These are phyloP conservation scores for Isabelozyma rhagii DNA, from an alignment of 805 yeast genomes.

Conservation along the genomic window DNA sequence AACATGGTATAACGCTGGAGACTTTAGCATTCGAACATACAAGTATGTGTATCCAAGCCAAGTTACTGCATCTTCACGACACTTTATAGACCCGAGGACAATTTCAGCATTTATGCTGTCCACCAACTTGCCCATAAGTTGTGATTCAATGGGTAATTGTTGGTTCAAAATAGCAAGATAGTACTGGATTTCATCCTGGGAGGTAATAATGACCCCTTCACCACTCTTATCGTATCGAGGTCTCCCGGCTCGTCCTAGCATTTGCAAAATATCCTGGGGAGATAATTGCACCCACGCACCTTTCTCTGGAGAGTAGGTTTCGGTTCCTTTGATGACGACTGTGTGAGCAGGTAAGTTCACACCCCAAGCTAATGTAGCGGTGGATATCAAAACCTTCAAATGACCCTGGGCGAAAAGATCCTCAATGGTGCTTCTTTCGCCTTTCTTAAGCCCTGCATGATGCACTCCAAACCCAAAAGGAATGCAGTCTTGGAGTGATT, in stretches of 20 bases:
- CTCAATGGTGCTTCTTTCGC: conserved; percentile 75
- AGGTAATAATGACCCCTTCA: conserved; percentile 89
- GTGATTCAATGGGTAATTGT: conserved; percentile 90
- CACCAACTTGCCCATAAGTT: conserved; percentile 63
- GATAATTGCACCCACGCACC: conserved; percentile 90
- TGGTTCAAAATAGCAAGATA: conserved; percentile 88
- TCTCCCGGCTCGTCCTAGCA: conserved; percentile 98
- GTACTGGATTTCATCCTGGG: conserved; percentile 81
- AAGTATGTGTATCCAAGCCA: conserved; percentile 84
- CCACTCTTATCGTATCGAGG: conserved; percentile 92
- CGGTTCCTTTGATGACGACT: conserved; percentile 90
- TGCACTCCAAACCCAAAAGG: conserved; percentile 82
- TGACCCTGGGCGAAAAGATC: conserved; percentile 87
- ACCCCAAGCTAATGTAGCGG: conserved; percentile 97
- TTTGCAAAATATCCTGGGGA: conserved; percentile 91
- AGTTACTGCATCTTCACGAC: conserved; percentile 61
- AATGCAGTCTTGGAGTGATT: conserved; percentile 55
- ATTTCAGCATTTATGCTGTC: conserved; percentile 87
- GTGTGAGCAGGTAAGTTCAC: conserved; percentile 94
- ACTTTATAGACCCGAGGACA: conserved; percentile 63
- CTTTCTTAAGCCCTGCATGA: conserved; percentile 81
- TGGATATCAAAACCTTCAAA: conserved; percentile 77
- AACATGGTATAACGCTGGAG: conserved; percentile 74
- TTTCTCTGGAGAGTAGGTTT: conserved; percentile 84
- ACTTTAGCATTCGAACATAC: conserved; percentile 69